Conservation (phyloP, 495 filamentous ascomycete species). For the Aspergillus taichungensis region DNA sequence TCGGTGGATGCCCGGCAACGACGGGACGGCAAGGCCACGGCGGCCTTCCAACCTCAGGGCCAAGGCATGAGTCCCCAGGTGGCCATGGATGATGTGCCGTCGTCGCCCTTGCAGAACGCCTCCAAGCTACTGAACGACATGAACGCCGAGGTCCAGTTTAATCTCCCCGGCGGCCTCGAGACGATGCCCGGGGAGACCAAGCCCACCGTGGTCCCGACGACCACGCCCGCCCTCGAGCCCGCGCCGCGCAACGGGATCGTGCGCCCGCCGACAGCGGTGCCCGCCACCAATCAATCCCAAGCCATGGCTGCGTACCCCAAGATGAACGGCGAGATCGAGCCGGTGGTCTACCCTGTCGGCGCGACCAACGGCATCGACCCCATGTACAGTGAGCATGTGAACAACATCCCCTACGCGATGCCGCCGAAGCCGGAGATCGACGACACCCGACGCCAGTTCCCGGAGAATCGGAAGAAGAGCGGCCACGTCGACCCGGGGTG, state of each 20-base stretch:
- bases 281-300: constrained; percentile 30
- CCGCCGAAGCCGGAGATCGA: constrained; percentile 50
- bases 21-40: constrained; percentile 47
- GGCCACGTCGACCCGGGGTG: constrained; percentile 66
- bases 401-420: constrained; percentile 81
- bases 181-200: constrained; percentile 66
- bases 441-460: constrained; percentile 40
- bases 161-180: constrained; percentile 66
- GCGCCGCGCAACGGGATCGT: constrained; percentile 29
- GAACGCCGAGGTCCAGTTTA: constrained; percentile 68
- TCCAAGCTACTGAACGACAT: constrained; percentile 78
- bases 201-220: constrained; percentile 29
- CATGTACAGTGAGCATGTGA: constrained; percentile 86
- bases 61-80: constrained; percentile 34
- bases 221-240: constrained; percentile 36
- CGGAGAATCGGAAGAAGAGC: constrained; percentile 59
- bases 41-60: constrained; percentile 36
- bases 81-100: constrained; percentile 58
- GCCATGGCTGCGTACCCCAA: constrained; percentile 41
- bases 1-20: constrained; percentile 56
- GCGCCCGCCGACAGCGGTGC: constrained; percentile 40
- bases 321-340: constrained; percentile 58
- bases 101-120: constrained; percentile 80
- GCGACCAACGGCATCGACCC: constrained; percentile 88
- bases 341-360: constrained; percentile 83